Evolutionary conservation across 139 green algal genomes (phyloP).

Genomic region (Diplosphaera chodatii): DNA sequence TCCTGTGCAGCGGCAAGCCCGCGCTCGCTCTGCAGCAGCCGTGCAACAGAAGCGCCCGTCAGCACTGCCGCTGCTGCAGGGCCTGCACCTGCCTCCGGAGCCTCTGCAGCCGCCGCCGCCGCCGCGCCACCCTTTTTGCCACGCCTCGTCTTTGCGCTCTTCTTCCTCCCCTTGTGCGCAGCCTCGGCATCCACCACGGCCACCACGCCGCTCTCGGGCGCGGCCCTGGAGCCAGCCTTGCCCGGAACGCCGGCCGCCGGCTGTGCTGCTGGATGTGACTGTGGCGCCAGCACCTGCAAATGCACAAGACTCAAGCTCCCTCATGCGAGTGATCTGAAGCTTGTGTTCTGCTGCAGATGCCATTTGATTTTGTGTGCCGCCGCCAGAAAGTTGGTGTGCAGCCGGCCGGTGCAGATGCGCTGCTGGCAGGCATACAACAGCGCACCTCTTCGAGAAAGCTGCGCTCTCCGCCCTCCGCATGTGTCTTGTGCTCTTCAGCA

Average conservation of each 20-base stretch:
- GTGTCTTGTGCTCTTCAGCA: not conserved
- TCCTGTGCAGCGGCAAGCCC: not conserved
- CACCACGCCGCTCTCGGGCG: not conserved
- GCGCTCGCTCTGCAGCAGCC: not conserved
- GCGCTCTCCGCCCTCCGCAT: not conserved
- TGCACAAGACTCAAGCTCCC: too few species aligned
- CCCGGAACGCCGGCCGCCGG: too few species aligned
- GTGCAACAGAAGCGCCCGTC: not conserved
- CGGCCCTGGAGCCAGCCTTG: not conserved
- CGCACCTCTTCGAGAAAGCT: not conserved
- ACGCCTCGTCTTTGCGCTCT: slow-evolving; percentile 10
- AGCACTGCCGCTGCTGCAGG: not conserved
- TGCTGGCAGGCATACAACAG: too few species aligned
- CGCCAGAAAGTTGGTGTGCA: too few species aligned
- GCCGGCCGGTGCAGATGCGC: too few species aligned
- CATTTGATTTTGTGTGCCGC: too few species aligned
- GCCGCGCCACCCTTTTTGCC: not conserved
- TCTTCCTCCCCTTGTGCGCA: slow-evolving; percentile 1
- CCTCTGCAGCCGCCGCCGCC: not conserved
- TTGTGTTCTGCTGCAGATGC: too few species aligned
- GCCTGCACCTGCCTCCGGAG: not conserved
- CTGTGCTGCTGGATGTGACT: too few species aligned
- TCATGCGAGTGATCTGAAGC: too few species aligned
- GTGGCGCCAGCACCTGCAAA: too few species aligned
- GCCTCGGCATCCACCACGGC: not conserved